Evolutionary conservation across 2,329 filamentous ascomycete species (phyloP).

Genomic region (Verticillium isaacii): DNA sequence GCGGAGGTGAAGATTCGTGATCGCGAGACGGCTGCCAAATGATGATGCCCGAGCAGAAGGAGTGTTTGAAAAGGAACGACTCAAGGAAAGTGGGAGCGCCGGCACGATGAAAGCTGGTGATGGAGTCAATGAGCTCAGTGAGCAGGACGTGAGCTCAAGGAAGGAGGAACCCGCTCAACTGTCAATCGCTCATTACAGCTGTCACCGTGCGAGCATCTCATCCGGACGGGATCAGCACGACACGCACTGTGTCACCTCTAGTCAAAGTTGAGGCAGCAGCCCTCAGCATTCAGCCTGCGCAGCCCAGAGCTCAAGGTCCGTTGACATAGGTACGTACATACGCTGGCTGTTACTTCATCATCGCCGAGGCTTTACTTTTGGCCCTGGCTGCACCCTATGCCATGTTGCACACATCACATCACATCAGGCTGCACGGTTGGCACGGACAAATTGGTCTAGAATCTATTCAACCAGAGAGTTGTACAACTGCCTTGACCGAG

Average conservation of each 20-base stretch:
- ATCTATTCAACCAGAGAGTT: constrained; percentile 3
- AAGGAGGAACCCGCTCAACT: background rate
- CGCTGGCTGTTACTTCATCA: too few species aligned
- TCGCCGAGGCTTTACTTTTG: too few species aligned
- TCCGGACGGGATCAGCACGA: too few species aligned
- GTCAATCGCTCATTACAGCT: background rate
- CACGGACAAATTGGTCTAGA: background rate
- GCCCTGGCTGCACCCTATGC: too few species aligned
- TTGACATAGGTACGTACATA: too few species aligned
- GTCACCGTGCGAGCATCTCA: background rate
- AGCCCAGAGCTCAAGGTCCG: too few species aligned
- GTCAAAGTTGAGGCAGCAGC: background rate
- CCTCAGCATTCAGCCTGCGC: background rate
- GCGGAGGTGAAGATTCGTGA: too few species aligned
- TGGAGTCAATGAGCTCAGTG: background rate
- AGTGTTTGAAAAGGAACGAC: background rate
- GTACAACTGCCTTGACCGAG: constrained; percentile 1
- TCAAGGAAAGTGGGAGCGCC: background rate
- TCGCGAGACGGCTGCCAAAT: too few species aligned
- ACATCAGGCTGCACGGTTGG: background rate
- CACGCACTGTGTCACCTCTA: too few species aligned
- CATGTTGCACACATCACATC: background rate
- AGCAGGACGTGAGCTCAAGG: background rate
- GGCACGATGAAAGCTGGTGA: background rate
- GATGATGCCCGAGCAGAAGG: background rate